Evolutionary conservation across 2,329 filamentous ascomycete species (phyloP), one percentile per base, ranked within the genome.

Genomic region (Fusarium tricinctum): DNA sequence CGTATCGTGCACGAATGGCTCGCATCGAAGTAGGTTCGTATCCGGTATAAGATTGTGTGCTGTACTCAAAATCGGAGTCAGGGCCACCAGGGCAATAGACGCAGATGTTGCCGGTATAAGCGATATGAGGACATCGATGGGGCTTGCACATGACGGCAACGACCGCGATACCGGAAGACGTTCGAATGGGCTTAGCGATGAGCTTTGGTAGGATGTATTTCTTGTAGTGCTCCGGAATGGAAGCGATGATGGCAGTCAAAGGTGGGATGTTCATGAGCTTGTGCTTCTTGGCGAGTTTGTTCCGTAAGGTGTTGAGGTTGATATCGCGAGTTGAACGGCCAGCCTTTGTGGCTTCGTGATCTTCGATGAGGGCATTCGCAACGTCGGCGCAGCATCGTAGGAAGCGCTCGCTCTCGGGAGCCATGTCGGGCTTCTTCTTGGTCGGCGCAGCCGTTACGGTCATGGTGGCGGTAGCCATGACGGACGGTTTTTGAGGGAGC

Each of bases 81-180:
- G 97, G 97, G 2, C 96, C 96, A 71, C 96, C 96, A 12, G 96
- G 96, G 77, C 96, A 99, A 82, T 99, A 99, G 64, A 99, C 96
- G 79, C 96, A 99, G 67, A 99, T 98, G 78, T 99, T 99, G 67
- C 96, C 96, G 0, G 96, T 99, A 79, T 97, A 99, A 13, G 96
- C 93, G 73, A 99, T 99, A 77, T 99, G 96, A 19, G 96, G 96
- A 76, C 96, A 99, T 77, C 96, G 87, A 79, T 99, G 96, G 23
- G 96, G 96, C 80, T 99, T 99, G 86, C 96, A 98, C 96, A 99
- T 99, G 72, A 99, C 97, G 43, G 97, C 96, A 46, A 99, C 96
- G 10, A 99, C 96, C 3, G 96, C 96, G 74, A 99, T 99, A 59
- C 96, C 96, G 52, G 94, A 97, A 1, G 95, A 97, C 17, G 95